A percentile compares a stretch with the other conserved stretches of the same genome.
Conservation (phyloP, 78 protist genomes). For the Dictyostelium purpureum region DNA sequence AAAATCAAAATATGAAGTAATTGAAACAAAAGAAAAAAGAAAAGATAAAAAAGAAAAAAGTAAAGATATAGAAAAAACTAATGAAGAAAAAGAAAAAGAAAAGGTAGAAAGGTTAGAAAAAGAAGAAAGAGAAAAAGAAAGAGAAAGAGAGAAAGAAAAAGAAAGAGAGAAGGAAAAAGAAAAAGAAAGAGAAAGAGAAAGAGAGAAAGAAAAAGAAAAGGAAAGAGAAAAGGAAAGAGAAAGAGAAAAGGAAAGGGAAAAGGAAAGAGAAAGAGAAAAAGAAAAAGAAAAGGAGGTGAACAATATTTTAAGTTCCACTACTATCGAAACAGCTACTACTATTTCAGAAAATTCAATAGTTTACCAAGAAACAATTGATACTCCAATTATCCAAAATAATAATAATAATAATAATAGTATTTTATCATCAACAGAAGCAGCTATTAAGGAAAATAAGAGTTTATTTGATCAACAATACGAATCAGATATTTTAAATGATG, state of each 20-base stretch:
- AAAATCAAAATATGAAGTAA: not conserved
- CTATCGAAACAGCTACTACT: not conserved
- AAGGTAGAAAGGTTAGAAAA: not conserved
- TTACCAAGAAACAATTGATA: not conserved
- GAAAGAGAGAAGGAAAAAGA: not conserved
- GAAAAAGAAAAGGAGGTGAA: not conserved
- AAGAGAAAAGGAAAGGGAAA: not conserved
- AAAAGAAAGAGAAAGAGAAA: not conserved
- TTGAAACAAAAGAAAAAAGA: not conserved
- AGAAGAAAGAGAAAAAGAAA: not conserved
- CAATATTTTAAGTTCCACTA: not conserved
- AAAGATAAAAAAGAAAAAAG: not conserved
- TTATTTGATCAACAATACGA: not conserved
- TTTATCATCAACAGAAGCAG: not conserved
- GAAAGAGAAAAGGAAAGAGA: not conserved
- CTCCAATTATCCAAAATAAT: not conserved
- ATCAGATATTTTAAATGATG: not conserved
- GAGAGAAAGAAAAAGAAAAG: not conserved
- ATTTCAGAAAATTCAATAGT: not conserved
- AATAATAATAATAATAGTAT: not conserved
- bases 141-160: not conserved
- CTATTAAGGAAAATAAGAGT: not conserved
- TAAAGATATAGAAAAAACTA: not conserved
- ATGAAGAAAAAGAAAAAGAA: not conserved
- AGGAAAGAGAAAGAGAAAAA: not conserved